A percentile compares a stretch with the other conserved stretches of the same genome.
Evolutionary conservation across 1,139 yeast genomes (phyloP).

Genomic region (Saccharomyces hybrid): DNA sequence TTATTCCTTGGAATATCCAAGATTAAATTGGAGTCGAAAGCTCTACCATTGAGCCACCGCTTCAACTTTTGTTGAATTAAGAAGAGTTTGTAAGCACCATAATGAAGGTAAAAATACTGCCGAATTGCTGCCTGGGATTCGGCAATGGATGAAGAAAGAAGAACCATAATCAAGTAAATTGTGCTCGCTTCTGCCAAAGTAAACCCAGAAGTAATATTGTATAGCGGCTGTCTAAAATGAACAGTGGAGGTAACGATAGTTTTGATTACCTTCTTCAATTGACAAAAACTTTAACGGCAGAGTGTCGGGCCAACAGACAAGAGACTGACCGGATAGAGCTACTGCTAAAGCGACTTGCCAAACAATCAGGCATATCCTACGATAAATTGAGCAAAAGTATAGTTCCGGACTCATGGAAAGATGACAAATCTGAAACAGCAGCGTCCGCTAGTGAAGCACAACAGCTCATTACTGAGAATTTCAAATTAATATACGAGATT

Average conservation of each 20-base stretch:
- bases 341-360: slow-evolving; percentile 26
- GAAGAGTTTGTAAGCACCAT: no score
- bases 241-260: slow-evolving; percentile 13
- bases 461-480: slow-evolving; percentile 23
- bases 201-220: neutral
- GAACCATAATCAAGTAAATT: neutral
- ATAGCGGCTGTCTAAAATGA: neutral
- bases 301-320: slow-evolving; percentile 20
- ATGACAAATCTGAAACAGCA: neutral
- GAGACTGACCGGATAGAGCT: slow-evolving; percentile 26
- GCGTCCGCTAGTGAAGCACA: slow-evolving; percentile 6
- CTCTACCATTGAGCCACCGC: slow-evolving; percentile 95
- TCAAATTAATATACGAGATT: slow-evolving; percentile 23
- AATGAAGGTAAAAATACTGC: neutral
- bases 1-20: slow-evolving; percentile 28
- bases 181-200: neutral
- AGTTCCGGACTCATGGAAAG: neutral
- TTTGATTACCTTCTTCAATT: slow-evolving; percentile 21
- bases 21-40: slow-evolving; percentile 69
- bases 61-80: slow-evolving; percentile 33
- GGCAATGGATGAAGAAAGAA: neutral
- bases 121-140: neutral
- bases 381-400: slow-evolving; percentile 19
- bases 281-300: slow-evolving; percentile 19
- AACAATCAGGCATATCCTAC: slow-evolving; percentile 25